These are phyloP conservation scores for Avena eriantha DNA, from an alignment of 176 grass and related monocot genomes.

Conservation along the genomic window DNA sequence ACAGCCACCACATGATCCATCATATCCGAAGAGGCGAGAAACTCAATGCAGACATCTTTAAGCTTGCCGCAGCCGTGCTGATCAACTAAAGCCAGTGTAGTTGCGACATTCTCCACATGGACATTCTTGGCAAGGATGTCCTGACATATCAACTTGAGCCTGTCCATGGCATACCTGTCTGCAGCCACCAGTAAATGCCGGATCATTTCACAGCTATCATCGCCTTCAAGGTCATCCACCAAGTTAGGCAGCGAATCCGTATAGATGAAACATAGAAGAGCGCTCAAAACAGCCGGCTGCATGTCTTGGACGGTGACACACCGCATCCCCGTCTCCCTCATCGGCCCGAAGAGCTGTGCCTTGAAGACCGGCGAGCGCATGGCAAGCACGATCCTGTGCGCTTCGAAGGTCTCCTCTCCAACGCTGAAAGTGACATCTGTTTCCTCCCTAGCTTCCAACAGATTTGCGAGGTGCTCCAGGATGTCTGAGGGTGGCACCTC, in stretches of 20 bases:
- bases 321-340: background rate
- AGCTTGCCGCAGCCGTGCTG: too few relatives aligned
- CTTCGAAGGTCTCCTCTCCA: background rate
- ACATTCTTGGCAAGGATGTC: background rate
- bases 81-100: background rate
- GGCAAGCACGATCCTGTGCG: background rate
- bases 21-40: background rate
- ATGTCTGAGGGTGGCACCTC: background rate
- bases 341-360: slow-evolving; percentile 1
- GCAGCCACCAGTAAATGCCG: background rate
- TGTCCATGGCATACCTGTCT: slow-evolving; percentile 7
- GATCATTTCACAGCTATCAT: background rate
- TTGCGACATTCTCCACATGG: slow-evolving; percentile 3
- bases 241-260: background rate
- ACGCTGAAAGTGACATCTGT: background rate
- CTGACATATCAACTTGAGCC: background rate
- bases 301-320: background rate
- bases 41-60: background rate
- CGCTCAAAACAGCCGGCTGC: background rate
- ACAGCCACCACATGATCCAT: background rate
- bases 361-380: background rate
- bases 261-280: background rate
- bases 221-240: background rate
- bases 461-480: background rate
- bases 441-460: background rate